phyloP scores from a whole-genome alignment of 495 filamentous ascomycete genomes.

The Pyronema domesticum region DNA sequence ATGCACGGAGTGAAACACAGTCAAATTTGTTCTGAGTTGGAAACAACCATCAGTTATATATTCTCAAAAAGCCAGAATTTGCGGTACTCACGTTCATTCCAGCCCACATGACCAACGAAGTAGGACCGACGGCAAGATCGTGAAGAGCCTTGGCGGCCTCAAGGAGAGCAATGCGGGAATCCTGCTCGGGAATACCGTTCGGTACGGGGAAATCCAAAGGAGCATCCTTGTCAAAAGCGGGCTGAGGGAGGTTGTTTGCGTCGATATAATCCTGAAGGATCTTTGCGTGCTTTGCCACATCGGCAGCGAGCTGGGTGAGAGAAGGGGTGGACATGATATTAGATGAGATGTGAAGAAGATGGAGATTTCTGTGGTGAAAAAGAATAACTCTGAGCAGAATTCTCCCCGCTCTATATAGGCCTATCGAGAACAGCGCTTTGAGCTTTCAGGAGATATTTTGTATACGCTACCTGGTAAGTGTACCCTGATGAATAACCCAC shows the following conservation, averaged over 20 bases:
- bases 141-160: not conserved
- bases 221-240: not conserved
- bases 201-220: not conserved
- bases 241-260: not conserved
- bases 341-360: too few species aligned
- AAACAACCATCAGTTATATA: too few species aligned
- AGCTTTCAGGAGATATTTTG: too few species aligned
- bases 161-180: not conserved
- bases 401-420: too few species aligned
- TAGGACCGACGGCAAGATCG: not conserved
- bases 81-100: not conserved
- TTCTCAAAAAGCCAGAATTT: too few species aligned
- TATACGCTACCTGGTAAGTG: too few species aligned
- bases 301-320: not conserved
- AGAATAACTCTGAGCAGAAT: too few species aligned
- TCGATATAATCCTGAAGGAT: not conserved
- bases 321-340: not conserved
- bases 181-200: not conserved
- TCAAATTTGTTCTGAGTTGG: not conserved
- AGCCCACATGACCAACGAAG: not conserved
- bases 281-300: not conserved
- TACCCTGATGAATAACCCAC: too few species aligned
- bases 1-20: not conserved
- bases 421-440: too few species aligned
- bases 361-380: too few species aligned